A percentile compares a stretch with the other conserved stretches of the same genome.
Conservation (phyloP, 805 yeast genomes). For the Priceomyces fermenticarens region DNA sequence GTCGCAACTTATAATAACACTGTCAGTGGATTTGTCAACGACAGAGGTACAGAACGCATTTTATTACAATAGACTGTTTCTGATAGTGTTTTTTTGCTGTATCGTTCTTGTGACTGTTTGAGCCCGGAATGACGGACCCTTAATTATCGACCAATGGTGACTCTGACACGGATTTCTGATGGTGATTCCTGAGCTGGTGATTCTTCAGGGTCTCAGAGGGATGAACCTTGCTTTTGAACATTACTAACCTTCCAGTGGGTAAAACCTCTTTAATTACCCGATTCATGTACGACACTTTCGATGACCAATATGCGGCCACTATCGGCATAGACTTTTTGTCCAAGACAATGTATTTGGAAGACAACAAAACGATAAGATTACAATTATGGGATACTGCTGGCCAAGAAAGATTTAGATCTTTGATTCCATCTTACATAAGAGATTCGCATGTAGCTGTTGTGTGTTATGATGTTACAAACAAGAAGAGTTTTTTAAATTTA, state of each 20-base stretch:
- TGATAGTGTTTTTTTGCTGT: too few species aligned
- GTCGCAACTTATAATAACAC: too few species aligned
- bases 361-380: constrained; percentile 82
- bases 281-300: constrained; percentile 97
- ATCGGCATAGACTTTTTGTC: constrained; percentile 95
- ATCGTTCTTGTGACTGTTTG: too few species aligned
- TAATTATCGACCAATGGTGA: too few species aligned
- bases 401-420: constrained; percentile 90
- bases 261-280: constrained; percentile 95
- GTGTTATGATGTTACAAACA: constrained; percentile 89
- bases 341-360: constrained; percentile 93
- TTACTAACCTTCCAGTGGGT: constrained; percentile 53
- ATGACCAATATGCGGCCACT: constrained; percentile 94
- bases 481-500: constrained; percentile 78
- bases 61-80: too few species aligned
- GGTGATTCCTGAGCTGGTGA: too few species aligned
- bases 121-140: too few species aligned
- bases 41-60: too few species aligned
- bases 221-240: too few species aligned
- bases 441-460: constrained; percentile 97
- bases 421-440: constrained; percentile 92
- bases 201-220: too few species aligned
- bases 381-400: constrained; percentile 99
- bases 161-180: too few species aligned
- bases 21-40: too few species aligned